Evolutionary conservation across 1,139 yeast species (phyloP).

Genomic region (Arxiozyma slooffiae): DNA sequence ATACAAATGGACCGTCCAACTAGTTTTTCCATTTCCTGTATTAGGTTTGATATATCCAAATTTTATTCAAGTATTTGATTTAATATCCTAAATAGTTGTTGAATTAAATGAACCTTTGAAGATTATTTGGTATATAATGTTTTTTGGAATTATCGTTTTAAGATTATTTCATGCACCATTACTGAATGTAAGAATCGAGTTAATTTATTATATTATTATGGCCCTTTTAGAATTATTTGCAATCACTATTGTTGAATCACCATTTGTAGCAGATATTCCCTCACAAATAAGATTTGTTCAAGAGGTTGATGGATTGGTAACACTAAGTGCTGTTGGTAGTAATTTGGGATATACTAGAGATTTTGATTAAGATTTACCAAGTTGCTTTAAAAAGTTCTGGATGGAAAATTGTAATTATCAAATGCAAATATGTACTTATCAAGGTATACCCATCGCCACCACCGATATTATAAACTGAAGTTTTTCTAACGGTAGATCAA

Average conservation of each 20-base stretch:
- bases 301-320: slow-evolving; percentile 40
- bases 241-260: slow-evolving; percentile 34
- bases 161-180: slow-evolving; percentile 61
- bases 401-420: slow-evolving; percentile 32
- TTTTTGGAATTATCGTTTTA: slow-evolving; percentile 35
- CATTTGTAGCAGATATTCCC: slow-evolving; percentile 54
- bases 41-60: slow-evolving; percentile 39
- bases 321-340: slow-evolving; percentile 37
- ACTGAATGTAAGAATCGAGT: slow-evolving; percentile 29
- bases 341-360: slow-evolving; percentile 26
- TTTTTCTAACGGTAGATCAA: slow-evolving; percentile 52
- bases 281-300: slow-evolving; percentile 63
- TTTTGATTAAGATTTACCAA: slow-evolving; percentile 52
- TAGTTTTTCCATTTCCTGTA: slow-evolving; percentile 54
- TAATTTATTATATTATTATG: slow-evolving; percentile 36
- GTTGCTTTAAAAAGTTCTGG: slow-evolving; percentile 38
- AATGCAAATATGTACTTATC: slow-evolving; percentile 44
- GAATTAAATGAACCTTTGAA: slow-evolving; percentile 45
- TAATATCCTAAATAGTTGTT: slow-evolving; percentile 58
- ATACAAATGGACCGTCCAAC: slow-evolving; percentile 78
- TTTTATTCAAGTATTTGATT: slow-evolving; percentile 49
- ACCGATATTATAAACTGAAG: slow-evolving; percentile 45
- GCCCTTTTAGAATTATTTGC: slow-evolving; percentile 25
- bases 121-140: slow-evolving; percentile 39
- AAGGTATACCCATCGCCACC: slow-evolving; percentile 45